These are phyloP conservation scores for Phytophthora ramorum DNA, from an alignment of 352 stramenopile species.

Conservation along the genomic window DNA sequence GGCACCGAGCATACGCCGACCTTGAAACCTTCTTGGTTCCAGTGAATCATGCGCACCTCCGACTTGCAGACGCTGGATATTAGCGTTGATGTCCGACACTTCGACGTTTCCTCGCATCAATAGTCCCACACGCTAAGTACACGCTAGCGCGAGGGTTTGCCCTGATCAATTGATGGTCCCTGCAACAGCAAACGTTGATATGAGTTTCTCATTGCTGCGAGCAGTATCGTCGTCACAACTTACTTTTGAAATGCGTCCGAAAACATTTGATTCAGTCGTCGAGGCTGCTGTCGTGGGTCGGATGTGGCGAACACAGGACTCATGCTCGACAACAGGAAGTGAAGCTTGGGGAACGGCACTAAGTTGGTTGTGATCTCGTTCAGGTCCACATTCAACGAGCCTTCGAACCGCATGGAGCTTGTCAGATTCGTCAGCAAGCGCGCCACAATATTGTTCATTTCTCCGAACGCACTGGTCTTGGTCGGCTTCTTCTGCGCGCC, in stretches of 20 bases:
- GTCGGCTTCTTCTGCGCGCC: conserved; percentile 17
- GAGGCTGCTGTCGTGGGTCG: conserved; percentile 61
- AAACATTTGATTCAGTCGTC: conserved; percentile 72
- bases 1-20: conserved; percentile 77
- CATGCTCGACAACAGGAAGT: conserved; percentile 96
- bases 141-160: conserved; percentile 73
- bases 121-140: conserved; percentile 87
- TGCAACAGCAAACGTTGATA: conserved; percentile 24
- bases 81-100: conserved; percentile 90
- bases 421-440: conserved; percentile 98
- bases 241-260: conserved; percentile 70
- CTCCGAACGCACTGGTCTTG: conserved; percentile 91
- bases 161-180: conserved; percentile 81
- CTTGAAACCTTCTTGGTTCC: conserved; percentile 94
- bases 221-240: conserved; percentile 4
- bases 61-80: conserved; percentile 85
- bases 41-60: conserved; percentile 89
- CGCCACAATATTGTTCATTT: conserved; percentile 99
- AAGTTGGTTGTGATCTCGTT: conserved; percentile 99
- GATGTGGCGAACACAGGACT: conserved; percentile 59
- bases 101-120: conserved; percentile 87
- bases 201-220: conserved; percentile 5
- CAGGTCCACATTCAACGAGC: conserved; percentile 98
- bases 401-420: conserved; percentile 99
- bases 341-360: conserved; percentile 98